A percentile compares a stretch with the other conserved stretches of the same genome.
These are phyloP conservation scores for Boletus subcaerulescens DNA, from an alignment of 768 basidiomycete species.

Conservation along the genomic window DNA sequence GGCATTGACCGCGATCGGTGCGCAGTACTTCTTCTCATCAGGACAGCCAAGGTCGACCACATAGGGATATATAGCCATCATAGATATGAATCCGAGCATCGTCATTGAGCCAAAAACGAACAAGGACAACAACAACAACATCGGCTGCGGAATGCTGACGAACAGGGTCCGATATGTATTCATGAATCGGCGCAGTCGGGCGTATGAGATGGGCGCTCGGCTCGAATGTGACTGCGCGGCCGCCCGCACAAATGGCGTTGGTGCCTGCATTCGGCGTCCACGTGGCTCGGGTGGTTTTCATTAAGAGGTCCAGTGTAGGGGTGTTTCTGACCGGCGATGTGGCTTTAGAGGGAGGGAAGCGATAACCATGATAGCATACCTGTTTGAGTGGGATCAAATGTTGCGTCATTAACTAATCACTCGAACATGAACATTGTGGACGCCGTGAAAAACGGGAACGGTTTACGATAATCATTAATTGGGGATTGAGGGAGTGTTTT, in stretches of 20 bases:
- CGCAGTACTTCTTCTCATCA: slow-evolving; percentile 1
- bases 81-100: slow-evolving; percentile 13
- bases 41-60: slow-evolving; percentile 3
- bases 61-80: slow-evolving; percentile 5
- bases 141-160: neutral
- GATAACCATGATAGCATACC: neutral
- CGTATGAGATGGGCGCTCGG: slow-evolving; percentile 20
- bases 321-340: slow-evolving; percentile 10
- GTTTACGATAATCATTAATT: slow-evolving; percentile 21
- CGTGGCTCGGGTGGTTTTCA: slow-evolving; percentile 1
- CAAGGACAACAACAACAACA: neutral
- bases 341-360: slow-evolving; percentile 11
- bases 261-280: slow-evolving; percentile 1
- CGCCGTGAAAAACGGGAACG: slow-evolving; percentile 13
- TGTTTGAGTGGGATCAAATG: slow-evolving; percentile 1
- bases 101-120: neutral
- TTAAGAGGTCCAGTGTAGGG: neutral
- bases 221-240: neutral
- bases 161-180: slow-evolving; percentile 6
- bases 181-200: slow-evolving; percentile 18
- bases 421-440: neutral
- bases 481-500: slow-evolving; percentile 15
- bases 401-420: neutral
- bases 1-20: slow-evolving; percentile 19
- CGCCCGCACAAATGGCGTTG: slow-evolving; percentile 9